Evolutionary conservation across 805 yeast species (phyloP).

Genomic region (Candida nanaspora): DNA sequence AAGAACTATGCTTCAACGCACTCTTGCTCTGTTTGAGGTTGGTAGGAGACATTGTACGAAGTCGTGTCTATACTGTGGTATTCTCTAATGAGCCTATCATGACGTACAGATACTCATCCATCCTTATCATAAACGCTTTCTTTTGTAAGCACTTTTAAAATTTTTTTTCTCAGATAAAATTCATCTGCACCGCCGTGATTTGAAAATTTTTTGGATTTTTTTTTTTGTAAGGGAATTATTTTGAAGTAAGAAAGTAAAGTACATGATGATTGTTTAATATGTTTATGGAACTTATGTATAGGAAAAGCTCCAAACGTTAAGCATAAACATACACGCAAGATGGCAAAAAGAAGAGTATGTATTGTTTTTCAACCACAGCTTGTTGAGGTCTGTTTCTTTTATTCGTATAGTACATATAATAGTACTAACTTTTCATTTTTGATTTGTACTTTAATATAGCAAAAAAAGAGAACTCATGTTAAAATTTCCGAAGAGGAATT

Average conservation of each 20-base stretch:
- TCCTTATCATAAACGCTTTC: too few relatives aligned
- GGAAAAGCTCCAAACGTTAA: too few relatives aligned
- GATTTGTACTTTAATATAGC: conserved; percentile 24
- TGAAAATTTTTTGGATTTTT: background rate
- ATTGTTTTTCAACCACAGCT: background rate
- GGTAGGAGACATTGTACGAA: too few relatives aligned
- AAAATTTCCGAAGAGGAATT: conserved; percentile 55
- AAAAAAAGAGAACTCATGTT: conserved; percentile 83
- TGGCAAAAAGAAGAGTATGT: conserved; percentile 31
- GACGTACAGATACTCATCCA: too few relatives aligned
- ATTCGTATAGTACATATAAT: background rate
- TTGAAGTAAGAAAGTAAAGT: background rate
- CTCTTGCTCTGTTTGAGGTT: too few relatives aligned
- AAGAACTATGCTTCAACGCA: background rate
- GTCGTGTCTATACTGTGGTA: too few relatives aligned
- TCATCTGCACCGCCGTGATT: background rate
- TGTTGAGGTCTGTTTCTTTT: background rate
- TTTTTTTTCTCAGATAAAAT: too few relatives aligned
- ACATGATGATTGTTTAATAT: too few relatives aligned
- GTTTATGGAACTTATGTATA: too few relatives aligned
- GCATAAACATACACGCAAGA: too few relatives aligned
- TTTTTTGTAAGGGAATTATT: background rate
- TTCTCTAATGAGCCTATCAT: too few relatives aligned
- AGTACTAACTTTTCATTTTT: conserved; percentile 4
- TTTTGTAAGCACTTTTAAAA: too few relatives aligned